Evolutionary conservation across 768 basidiomycete species (phyloP), one percentile per base, ranked within the genome.

Genomic region (Russula virescens): DNA sequence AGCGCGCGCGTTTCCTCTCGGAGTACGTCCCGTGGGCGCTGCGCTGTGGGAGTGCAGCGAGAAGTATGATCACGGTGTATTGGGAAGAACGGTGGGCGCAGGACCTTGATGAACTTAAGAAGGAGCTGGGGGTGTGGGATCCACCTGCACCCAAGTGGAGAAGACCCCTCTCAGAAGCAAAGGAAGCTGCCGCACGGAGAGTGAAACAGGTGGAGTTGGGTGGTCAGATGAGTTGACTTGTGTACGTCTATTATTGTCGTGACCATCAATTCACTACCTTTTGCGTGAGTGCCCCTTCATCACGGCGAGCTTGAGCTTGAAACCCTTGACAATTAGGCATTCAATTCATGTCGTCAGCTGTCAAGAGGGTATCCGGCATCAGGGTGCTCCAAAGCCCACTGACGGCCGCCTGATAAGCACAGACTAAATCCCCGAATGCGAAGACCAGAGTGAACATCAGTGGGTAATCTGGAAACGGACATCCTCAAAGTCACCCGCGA

Each of bases 81-180:
- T 98, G 97, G 96, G 97, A 98, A 75, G 81, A 93, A 73, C 77
- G 94, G 57, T 98, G 95, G 96, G 83, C 83, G 55, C 86, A 91
- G 74, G 80, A 89, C 63, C 73, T 96, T 1, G 84, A 83, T 1
- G 91, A 93, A 53, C 79, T 99, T 76, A 88, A 92, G 76, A 80
- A 76, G 65, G 93, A 97, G 71, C 77, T 97, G 23, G 91, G 94
- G 10, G 81, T 96, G 18, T 86, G 84, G 83, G 87, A 91, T 67
- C 88, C 93, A 14, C 93, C 94, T 11, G 77, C 83, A 60, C 83
- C 86, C 54, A 78, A 77, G 65, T 91, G 89, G 83, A 81, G 85
- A 62, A 83, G 80, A 68, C 82, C 84, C 40, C 74, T 89, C 43
- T 79, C 76, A 49, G 86, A 89, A 71, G 84, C 84, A 21, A 83